Conservation (phyloP, 306 rosid species). For the Vigna nakashimae region DNA sequence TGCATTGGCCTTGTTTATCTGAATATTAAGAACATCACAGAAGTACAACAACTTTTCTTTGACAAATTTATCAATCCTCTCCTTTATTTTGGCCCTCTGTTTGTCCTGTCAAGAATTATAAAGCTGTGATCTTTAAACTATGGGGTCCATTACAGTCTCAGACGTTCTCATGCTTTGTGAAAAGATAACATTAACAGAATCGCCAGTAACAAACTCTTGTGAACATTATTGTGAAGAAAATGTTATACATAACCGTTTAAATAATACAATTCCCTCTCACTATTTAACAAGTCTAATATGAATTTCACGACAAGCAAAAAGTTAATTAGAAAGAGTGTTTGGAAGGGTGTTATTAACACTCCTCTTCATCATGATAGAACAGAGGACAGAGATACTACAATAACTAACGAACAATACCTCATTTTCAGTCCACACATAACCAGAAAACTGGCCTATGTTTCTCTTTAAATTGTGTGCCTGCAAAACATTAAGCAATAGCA, state of each 20-base stretch:
- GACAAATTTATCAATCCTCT: constrained; percentile 88
- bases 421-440: constrained; percentile 52
- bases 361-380: neutral
- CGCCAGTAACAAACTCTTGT: neutral
- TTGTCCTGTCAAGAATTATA: constrained; percentile 66
- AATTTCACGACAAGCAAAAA: neutral
- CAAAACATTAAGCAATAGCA: constrained; percentile 39
- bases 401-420: constrained; percentile 42
- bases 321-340: neutral
- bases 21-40: constrained; percentile 92
- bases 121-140: constrained; percentile 6
- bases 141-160: constrained; percentile 27
- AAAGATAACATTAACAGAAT: constrained; percentile 16
- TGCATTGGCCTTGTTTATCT: constrained; percentile 61
- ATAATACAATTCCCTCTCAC: neutral
- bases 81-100: constrained; percentile 78
- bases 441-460: constrained; percentile 58
- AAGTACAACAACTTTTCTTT: constrained; percentile 89
- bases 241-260: neutral
- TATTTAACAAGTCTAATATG: neutral
- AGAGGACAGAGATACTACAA: neutral
- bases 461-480: constrained; percentile 66
- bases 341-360: neutral
- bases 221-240: neutral
- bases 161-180: neutral